These are phyloP conservation scores for Epichloe gansuensis DNA, from an alignment of 2,329 filamentous ascomycete species.

Conservation along the genomic window DNA sequence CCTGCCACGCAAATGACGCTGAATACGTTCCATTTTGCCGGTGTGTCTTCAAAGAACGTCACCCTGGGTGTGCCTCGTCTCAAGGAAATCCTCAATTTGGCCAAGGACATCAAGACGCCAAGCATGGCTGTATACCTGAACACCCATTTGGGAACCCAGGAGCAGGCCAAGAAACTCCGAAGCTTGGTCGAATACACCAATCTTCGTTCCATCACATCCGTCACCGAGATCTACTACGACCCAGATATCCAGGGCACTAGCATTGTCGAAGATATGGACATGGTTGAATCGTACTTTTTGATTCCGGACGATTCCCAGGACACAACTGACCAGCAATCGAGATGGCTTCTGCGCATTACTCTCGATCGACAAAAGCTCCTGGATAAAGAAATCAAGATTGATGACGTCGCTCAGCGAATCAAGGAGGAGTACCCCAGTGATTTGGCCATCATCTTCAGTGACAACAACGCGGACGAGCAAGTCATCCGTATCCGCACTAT, in stretches of 20 bases:
- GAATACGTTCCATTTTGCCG: conserved; percentile 99
- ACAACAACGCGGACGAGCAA: conserved; percentile 93
- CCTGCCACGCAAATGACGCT: conserved; percentile 98
- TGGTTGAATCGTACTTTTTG: conserved; percentile 95
- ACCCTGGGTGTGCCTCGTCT: conserved; percentile 97
- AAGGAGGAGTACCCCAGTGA: conserved; percentile 79
- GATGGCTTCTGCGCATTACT: conserved; percentile 89
- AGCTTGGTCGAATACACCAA: conserved; percentile 91
- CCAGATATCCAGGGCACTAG: conserved; percentile 77
- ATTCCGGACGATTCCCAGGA: conserved; percentile 66
- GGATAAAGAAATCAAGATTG: conserved; percentile 83
- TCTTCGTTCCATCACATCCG: conserved; percentile 77
- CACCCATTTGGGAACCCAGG: conserved; percentile 52
- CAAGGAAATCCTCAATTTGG: conserved; percentile 98
- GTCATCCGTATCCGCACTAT: conserved; percentile 87
- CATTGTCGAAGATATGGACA: conserved; percentile 79
- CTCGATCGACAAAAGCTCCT: conserved; percentile 89
- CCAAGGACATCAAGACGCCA: conserved; percentile 96
- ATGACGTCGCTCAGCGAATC: conserved; percentile 81
- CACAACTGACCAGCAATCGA: conserved; percentile 63
- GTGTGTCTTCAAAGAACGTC: conserved; percentile 99
- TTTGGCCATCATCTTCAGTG: conserved; percentile 88
- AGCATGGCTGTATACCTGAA: conserved; percentile 88
- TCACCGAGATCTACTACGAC: conserved; percentile 96
- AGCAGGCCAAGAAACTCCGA: conserved; percentile 73